A percentile compares a stretch with the other conserved stretches of the same genome.
Conservation (phyloP, 2,329 filamentous ascomycete genomes). For the Neonectria ditissima region DNA sequence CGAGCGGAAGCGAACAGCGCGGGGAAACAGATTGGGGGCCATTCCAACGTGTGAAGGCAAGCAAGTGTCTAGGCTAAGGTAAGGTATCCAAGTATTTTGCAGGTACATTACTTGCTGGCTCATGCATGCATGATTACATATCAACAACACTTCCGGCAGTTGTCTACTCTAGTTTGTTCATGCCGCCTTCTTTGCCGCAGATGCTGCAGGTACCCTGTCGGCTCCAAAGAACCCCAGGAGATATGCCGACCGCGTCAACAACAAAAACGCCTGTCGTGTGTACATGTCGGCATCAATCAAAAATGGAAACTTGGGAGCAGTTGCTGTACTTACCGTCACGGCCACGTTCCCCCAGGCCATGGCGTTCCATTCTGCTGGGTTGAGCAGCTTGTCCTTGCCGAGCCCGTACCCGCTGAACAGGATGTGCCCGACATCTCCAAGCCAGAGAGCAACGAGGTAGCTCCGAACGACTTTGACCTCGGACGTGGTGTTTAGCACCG, state of each 20-base stretch:
- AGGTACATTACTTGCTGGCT: background rate
- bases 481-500: conserved; percentile 71
- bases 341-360: conserved; percentile 81
- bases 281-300: background rate
- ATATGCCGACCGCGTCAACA: conserved; percentile 67
- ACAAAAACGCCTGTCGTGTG: conserved; percentile 61
- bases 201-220: conserved; percentile 44
- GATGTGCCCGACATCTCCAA: conserved; percentile 77
- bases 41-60: too few relatives aligned
- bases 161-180: conserved; percentile 26
- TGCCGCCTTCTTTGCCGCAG: conserved; percentile 42
- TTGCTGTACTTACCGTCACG: conserved; percentile 63
- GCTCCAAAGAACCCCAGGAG: conserved; percentile 70
- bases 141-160: background rate
- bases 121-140: background rate
- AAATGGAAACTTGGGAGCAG: background rate
- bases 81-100: background rate
- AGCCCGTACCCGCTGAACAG: conserved; percentile 69
- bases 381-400: conserved; percentile 64
- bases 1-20: background rate
- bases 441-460: conserved; percentile 74
- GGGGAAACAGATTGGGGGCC: background rate
- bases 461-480: conserved; percentile 75
- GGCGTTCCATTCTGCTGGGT: conserved; percentile 72
- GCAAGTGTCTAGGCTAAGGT: too few relatives aligned